Evolutionary conservation across 2,329 filamentous ascomycete species (phyloP), one percentile per base, ranked within the genome.

Genomic region (Colletotrichum magnum): DNA sequence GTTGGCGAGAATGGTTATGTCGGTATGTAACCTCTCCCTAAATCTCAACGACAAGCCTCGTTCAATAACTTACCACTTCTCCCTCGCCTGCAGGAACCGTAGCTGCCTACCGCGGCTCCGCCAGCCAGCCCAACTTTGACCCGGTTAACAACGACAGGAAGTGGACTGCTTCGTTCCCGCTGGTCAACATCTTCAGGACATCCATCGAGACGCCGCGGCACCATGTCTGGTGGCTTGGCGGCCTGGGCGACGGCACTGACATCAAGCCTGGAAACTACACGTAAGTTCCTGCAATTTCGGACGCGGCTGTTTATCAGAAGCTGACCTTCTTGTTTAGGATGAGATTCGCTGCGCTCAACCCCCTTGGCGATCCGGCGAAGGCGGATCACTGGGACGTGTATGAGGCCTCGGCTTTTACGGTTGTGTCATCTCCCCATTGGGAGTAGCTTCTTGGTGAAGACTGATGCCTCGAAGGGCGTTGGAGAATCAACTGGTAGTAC

Each of bases 161-260:
- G 6, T 60, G 58, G 58, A 60, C 58, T 7, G 47, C 24, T 3
- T 47, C 47, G 18, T 52, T 60, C 32, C 58, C 58, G 77, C 21
- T 81, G 81, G 78, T 75, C 77, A 60, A 52, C 10, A 60, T 52
- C 16, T 60, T 60, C 36, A 32, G 58, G 0, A 52, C 47, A 0
- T 60, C 47, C 2, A 52, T 60, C 32, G 58, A 60, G 36, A 60
- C 58, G 1, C 32, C 41, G 74, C 77, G 54, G 74, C 80, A 6
- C 75, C 75, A 47, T 69, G 74, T 79, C 56, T 83, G 79, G 77
- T 84, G 82, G 82, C 80, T 84, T n/a, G 81, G 82, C 2, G 79
- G 80, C 62, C 76, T 83, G 13, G 79, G 81, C 6, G 81, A 84
- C 61, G 81, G 81, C 2, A 78, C 80, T 5, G 77, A 78, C 45